Evolutionary conservation across 176 grass and related monocot genomes (phyloP).

Genomic region (Lolium rigidum): DNA sequence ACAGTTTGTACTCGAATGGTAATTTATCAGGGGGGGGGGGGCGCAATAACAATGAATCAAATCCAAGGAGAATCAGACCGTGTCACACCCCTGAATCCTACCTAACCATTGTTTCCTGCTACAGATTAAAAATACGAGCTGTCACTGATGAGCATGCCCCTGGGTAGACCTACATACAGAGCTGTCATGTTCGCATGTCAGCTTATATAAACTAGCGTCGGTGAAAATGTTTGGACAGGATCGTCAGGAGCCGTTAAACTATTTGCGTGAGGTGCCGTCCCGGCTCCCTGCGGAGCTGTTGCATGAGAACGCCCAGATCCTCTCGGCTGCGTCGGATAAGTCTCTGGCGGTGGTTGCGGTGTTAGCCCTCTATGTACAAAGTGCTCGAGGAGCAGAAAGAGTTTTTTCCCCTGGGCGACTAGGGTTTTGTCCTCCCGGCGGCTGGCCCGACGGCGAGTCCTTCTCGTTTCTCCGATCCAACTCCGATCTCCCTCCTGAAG

Average conservation of each 20-base stretch:
- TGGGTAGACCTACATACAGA: slow-evolving; percentile 31
- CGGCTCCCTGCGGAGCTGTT: not conserved
- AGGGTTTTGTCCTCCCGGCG: too few relatives aligned
- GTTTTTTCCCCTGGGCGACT: too few relatives aligned
- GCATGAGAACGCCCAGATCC: slow-evolving; percentile 11
- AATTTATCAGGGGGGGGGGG: slow-evolving; percentile 21
- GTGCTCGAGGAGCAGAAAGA: too few relatives aligned
- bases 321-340: not conserved
- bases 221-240: slow-evolving; percentile 35
- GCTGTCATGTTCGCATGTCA: slow-evolving; percentile 53
- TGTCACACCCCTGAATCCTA: not conserved
- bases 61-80: slow-evolving; percentile 39
- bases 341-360: slow-evolving; percentile 26
- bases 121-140: slow-evolving; percentile 14
- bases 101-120: not conserved
- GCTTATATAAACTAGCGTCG: slow-evolving; percentile 23
- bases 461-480: too few relatives aligned
- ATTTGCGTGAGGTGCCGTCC: not conserved
- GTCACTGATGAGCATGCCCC: slow-evolving; percentile 34
- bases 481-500: too few relatives aligned
- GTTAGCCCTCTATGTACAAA: too few relatives aligned
- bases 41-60: slow-evolving; percentile 7
- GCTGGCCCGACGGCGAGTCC: too few relatives aligned
- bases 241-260: slow-evolving; percentile 20
- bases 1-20: not conserved